Percentiles rank a stretch among this genome's conserved stretches.
Evolutionary conservation across 208 protist genomes (phyloP).

Genomic region (Porcisia hertigi): DNA sequence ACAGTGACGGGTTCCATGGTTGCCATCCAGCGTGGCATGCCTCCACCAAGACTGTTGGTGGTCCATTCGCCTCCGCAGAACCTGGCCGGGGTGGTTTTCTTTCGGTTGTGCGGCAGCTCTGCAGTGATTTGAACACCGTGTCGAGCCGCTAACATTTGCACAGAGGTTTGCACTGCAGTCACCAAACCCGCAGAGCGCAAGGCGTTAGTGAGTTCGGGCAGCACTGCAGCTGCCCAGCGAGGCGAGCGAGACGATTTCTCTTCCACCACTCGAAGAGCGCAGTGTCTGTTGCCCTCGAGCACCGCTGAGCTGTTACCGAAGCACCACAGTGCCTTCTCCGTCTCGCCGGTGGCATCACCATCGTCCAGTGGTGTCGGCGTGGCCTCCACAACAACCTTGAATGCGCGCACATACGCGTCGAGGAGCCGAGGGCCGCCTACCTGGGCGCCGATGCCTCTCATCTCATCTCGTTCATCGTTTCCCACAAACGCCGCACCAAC

Average conservation of each 20-base stretch:
- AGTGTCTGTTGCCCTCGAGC: conserved; percentile 19
- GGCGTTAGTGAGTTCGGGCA: conserved; percentile 3
- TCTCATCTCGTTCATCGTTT: neutral
- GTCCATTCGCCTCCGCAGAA: neutral
- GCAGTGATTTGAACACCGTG: conserved; percentile 8
- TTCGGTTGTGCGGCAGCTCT: conserved; percentile 1
- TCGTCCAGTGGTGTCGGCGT: conserved; percentile 34
- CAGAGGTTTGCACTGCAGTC: neutral
- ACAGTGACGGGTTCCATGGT: neutral
- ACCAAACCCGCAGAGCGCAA: neutral
- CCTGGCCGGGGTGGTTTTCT: neutral
- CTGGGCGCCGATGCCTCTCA: neutral
- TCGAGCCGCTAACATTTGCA: conserved; percentile 13
- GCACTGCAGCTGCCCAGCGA: conserved; percentile 11
- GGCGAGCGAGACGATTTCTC: neutral
- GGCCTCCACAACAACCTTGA: conserved; percentile 22
- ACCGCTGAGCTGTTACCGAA: neutral
- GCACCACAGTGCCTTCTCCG: neutral
- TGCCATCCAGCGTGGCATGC: neutral
- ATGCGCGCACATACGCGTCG: conserved; percentile 26
- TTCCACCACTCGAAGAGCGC: neutral
- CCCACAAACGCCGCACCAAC: conserved; percentile 3
- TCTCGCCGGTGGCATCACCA: neutral
- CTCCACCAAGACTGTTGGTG: neutral
- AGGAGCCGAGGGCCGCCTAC: neutral